Conservation (phyloP, 805 yeast species). For the Wickerhamomyces kurtzmanii region DNA sequence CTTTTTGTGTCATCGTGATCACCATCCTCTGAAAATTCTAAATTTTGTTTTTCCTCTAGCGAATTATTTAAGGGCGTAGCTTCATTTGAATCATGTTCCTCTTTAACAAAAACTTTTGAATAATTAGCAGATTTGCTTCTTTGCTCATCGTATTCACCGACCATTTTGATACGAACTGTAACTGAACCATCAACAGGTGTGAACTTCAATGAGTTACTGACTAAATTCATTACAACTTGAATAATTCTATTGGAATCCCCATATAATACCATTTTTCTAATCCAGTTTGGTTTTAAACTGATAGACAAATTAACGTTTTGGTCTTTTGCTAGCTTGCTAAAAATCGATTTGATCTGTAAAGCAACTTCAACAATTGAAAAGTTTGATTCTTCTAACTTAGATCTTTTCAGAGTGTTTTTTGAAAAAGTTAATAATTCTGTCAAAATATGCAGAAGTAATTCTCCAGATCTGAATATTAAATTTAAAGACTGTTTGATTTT, state of each 20-base stretch:
- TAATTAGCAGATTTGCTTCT: slow-evolving; percentile 31
- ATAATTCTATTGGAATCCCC: slow-evolving; percentile 89
- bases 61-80: neutral
- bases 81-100: neutral
- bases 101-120: slow-evolving; percentile 35
- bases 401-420: slow-evolving; percentile 79
- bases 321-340: slow-evolving; percentile 69
- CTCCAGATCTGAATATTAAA: slow-evolving; percentile 86
- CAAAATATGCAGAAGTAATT: slow-evolving; percentile 74
- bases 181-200: slow-evolving; percentile 87
- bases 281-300: slow-evolving; percentile 48
- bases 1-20: slow-evolving; percentile 11
- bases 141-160: slow-evolving; percentile 62
- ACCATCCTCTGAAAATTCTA: neutral
- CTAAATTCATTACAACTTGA: slow-evolving; percentile 88
- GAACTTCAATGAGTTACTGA: slow-evolving; percentile 84
- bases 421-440: slow-evolving; percentile 88
- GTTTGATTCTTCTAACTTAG: slow-evolving; percentile 74
- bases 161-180: slow-evolving; percentile 45
- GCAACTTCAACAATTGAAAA: slow-evolving; percentile 77
- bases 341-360: slow-evolving; percentile 76
- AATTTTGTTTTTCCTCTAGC: neutral
- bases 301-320: slow-evolving; percentile 63
- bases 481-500: slow-evolving; percentile 69
- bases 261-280: slow-evolving; percentile 54